Evolutionary conservation across 192 early-diverging fungal species (phyloP).

Genomic region (Entomortierella chlamydospora): DNA sequence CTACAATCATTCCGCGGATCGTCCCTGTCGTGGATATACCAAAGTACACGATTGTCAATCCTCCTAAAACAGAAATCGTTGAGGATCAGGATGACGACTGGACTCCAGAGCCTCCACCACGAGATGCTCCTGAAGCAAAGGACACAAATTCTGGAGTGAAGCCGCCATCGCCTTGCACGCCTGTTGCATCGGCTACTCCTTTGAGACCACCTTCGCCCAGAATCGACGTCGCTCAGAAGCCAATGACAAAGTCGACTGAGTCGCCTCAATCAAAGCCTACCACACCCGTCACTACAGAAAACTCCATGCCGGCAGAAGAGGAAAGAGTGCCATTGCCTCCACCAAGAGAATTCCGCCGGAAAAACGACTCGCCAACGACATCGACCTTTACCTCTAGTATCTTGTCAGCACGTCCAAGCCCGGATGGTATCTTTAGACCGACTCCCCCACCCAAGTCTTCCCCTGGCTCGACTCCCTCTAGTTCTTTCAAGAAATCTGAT

Average conservation of each 20-base stretch:
- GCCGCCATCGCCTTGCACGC: not conserved
- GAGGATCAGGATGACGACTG: constrained; percentile 30
- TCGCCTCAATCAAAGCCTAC: constrained; percentile 5
- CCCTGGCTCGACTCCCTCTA: not conserved
- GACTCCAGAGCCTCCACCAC: constrained; percentile 40
- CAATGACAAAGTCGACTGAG: not conserved
- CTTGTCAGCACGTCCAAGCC: not conserved
- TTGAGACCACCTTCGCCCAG: not conserved
- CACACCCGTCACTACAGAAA: not conserved
- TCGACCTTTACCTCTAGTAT: not conserved
- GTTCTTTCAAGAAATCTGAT: not conserved
- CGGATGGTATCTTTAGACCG: constrained; percentile 19
- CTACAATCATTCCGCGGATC: constrained; percentile 43
- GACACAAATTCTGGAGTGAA: not conserved
- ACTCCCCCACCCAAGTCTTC: not conserved
- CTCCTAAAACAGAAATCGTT: constrained; percentile 25
- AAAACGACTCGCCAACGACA: constrained; percentile 13
- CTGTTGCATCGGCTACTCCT: too few species aligned
- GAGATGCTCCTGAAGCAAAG: constrained; percentile 11
- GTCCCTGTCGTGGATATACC: constrained; percentile 44
- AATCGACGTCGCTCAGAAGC: constrained; percentile 1
- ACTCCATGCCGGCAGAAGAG: constrained; percentile 1
- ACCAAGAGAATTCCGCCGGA: constrained; percentile 40
- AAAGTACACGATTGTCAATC: constrained; percentile 32
- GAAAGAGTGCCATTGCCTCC: constrained; percentile 37